Percentiles rank a stretch among this genome's conserved stretches.
Evolutionary conservation across 2,329 filamentous ascomycete genomes (phyloP).

Genomic region (Paracamarosporium sp.): DNA sequence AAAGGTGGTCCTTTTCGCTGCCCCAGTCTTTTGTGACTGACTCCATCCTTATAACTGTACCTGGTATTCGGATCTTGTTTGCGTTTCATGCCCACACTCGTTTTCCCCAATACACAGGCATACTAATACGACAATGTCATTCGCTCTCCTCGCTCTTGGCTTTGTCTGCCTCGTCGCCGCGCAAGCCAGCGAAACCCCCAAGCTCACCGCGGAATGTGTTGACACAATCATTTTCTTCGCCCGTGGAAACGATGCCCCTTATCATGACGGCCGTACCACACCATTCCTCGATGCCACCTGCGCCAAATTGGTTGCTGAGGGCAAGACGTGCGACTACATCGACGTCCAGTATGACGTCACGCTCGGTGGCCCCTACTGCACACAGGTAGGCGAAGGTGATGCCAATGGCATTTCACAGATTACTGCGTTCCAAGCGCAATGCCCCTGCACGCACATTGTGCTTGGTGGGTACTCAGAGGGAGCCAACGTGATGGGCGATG

Average conservation of each 20-base stretch:
- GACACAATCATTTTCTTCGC: conserved; percentile 31
- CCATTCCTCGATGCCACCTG: conserved; percentile 28
- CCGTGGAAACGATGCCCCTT: conserved; percentile 31
- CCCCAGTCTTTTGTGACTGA: background rate
- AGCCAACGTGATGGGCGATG: conserved; percentile 65
- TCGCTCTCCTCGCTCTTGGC: background rate
- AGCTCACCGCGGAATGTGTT: conserved; percentile 30
- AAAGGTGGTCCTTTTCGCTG: background rate
- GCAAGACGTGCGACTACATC: conserved; percentile 32
- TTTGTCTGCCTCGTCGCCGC: background rate
- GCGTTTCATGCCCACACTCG: background rate
- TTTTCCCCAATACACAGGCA: background rate
- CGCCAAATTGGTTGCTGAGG: conserved; percentile 24
- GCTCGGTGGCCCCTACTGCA: conserved; percentile 21
- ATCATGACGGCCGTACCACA: conserved; percentile 29
- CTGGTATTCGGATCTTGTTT: background rate
- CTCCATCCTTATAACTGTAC: background rate
- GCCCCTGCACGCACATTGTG: conserved; percentile 62
- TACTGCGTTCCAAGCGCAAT: conserved; percentile 61
- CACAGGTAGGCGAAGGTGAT: conserved; percentile 25
- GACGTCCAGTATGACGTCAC: conserved; percentile 26
- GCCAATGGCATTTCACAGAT: conserved; percentile 46
- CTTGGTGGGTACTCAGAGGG: conserved; percentile 67
- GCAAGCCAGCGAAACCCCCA: conserved; percentile 14
- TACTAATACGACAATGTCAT: background rate